Conservation (phyloP, 805 yeast species). For the Saccharomyces eubayanus region DNA sequence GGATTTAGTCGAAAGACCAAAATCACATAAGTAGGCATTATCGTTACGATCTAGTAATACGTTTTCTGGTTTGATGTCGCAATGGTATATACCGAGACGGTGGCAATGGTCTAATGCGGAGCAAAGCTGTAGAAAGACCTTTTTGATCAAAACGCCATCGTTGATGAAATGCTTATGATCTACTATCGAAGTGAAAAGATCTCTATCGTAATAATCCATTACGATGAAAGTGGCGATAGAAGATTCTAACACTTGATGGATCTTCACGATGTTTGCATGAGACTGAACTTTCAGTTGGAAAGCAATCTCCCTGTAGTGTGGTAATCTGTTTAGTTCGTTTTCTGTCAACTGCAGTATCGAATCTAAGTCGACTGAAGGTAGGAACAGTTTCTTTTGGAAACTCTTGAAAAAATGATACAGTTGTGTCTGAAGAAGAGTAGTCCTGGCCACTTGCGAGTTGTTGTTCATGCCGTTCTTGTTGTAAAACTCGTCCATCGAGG, state of each 20-base stretch:
- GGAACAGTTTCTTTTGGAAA: conserved; percentile 15
- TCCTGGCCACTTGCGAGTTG: conserved; percentile 15
- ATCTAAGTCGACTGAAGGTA: conserved; percentile 23
- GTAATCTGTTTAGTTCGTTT: conserved; percentile 29
- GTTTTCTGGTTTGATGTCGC: conserved; percentile 95
- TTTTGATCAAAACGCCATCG: conserved; percentile 44
- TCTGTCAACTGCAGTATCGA: conserved; percentile 27
- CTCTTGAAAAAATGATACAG: conserved; percentile 21
- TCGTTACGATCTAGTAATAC: conserved; percentile 58
- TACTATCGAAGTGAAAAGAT: conserved; percentile 77
- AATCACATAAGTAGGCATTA: conserved; percentile 64
- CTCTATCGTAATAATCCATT: conserved; percentile 85
- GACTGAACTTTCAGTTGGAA: conserved; percentile 66
- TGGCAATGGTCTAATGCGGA: conserved; percentile 82
- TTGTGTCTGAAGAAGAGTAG: conserved; percentile 21
- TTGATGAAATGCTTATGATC: conserved; percentile 55
- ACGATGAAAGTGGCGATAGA: conserved; percentile 55
- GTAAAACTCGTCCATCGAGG: conserved; percentile 22
- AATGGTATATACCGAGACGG: conserved; percentile 73
- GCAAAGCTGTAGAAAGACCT: conserved; percentile 64
- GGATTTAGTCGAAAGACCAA: conserved; percentile 73
- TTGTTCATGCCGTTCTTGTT: conserved; percentile 13
- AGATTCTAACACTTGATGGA: conserved; percentile 62
- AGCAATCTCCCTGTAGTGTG: conserved; percentile 53
- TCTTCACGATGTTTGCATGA: conserved; percentile 71